phyloP scores from a whole-genome alignment of 2,329 filamentous ascomycete genomes.

The Pseudogymnoascus sp. region DNA sequence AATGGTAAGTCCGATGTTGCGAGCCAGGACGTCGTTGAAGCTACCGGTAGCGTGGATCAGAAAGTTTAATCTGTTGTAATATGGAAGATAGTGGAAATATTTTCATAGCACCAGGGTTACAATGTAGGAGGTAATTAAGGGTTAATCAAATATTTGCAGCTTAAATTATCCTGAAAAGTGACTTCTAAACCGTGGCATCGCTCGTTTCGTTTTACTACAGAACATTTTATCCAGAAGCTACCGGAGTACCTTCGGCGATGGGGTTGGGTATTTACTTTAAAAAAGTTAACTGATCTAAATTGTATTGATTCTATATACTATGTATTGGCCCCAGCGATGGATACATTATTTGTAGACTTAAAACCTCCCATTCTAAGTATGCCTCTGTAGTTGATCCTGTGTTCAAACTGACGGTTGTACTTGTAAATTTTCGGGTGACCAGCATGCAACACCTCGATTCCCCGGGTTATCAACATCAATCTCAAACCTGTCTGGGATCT shows the following conservation, averaged over 20 bases:
- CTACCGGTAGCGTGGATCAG: neutral
- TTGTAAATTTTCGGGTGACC: neutral
- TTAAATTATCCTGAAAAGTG: neutral
- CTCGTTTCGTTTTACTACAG: neutral
- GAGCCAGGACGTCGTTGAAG: neutral
- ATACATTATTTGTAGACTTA: neutral
- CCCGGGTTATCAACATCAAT: slow-evolving; percentile 13
- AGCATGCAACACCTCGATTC: neutral
- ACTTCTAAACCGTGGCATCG: neutral
- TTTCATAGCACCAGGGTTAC: neutral
- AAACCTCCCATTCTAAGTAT: neutral
- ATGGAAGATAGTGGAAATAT: neutral
- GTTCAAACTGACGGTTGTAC: neutral
- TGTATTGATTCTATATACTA: neutral
- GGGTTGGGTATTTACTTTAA: neutral
- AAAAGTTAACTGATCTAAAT: neutral
- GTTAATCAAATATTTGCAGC: neutral
- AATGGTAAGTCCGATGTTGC: neutral
- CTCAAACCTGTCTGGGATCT: slow-evolving; percentile 13
- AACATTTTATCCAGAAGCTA: neutral
- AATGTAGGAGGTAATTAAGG: neutral
- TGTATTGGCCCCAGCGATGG: neutral
- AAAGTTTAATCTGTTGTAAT: neutral
- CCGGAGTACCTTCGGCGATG: neutral
- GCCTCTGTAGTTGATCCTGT: neutral